phyloP scores from a whole-genome alignment of 2,329 filamentous ascomycete species.

The Catunica adiposa region DNA sequence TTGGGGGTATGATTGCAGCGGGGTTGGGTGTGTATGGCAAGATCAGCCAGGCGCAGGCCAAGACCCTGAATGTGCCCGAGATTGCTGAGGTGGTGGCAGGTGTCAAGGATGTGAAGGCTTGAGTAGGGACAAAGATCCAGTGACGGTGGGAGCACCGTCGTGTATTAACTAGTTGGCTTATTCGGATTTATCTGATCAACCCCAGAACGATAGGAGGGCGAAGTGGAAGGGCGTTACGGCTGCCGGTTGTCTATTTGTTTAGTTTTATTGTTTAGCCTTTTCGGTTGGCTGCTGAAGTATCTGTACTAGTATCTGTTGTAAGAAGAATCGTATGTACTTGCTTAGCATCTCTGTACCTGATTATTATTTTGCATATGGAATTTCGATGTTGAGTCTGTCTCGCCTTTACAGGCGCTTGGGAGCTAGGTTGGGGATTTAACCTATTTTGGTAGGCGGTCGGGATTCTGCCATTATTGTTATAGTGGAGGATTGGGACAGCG shows the following conservation, averaged over 20 bases:
- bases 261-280: too few species aligned
- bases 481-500: slow-evolving; percentile 4
- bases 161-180: too few species aligned
- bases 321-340: too few species aligned
- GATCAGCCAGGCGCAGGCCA: slow-evolving; percentile 63
- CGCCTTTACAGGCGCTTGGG: neutral
- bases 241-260: too few species aligned
- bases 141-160: neutral
- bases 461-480: slow-evolving; percentile 8
- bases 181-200: too few species aligned
- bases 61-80: slow-evolving; percentile 23
- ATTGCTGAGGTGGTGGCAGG: neutral
- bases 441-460: slow-evolving; percentile 7
- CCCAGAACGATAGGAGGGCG: too few species aligned
- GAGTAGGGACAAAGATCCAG: neutral
- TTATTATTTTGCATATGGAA: too few species aligned
- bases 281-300: too few species aligned
- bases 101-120: neutral
- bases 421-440: neutral
- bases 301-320: too few species aligned
- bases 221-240: too few species aligned
- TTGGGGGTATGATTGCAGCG: slow-evolving; percentile 90
- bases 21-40: slow-evolving; percentile 93
- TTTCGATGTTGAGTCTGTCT: too few species aligned
- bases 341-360: too few species aligned